Evolutionary conservation across 345 rosid species (phyloP), one percentile per base, ranked within the genome.

Genomic region (Conringia planisiliqua): DNA sequence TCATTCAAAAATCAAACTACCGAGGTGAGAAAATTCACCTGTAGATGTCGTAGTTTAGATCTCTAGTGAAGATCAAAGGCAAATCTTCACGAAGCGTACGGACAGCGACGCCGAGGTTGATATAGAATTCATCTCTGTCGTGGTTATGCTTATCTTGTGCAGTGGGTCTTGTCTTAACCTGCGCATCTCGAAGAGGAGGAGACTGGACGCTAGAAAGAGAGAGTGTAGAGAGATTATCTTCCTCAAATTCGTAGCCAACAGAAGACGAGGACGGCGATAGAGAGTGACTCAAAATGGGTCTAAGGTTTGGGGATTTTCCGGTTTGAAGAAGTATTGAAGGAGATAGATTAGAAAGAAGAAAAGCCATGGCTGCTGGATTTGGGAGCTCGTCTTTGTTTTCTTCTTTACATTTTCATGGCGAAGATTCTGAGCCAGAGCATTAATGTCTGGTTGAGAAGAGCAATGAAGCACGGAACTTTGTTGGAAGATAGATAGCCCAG

Each of bases 31-130:
- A 65, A 78, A 62, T 42, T 62, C 33, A 93, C 98, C 98, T 88
- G 81, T 94, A 94, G 51, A 94, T 89, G 62, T 88, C 98, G 77
- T 94, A 91, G 79, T 88, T 89, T 59, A 91, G 92, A 82, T 94
- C 98, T 66, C 69, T 85, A 12, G 83, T 61, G 79, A 94, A 94
- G 65, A 94, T 71, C 58, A 83, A 38, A 46, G 98, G 96, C 90
- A 88, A 72, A 79, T 94, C 98, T 73, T 94, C 98, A 1, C 97
- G 92, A 46, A 94, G 96, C 0, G 98, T 91, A 77, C 97, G 83
- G 16, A 94, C 97, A 76, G 97, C 96, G 10, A 91, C 78, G 52
- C 98, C 98, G 29, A 94, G 85, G 60, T 91, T 90, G 83, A 93
- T 84, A 66, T 75, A 91, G 77, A 89, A 93, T n/a, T 91, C 93